Percentiles rank a stretch among this genome's conserved stretches.
Conservation (phyloP, 1,284 basidiomycete species). For the Cryptococcus hybrid region DNA sequence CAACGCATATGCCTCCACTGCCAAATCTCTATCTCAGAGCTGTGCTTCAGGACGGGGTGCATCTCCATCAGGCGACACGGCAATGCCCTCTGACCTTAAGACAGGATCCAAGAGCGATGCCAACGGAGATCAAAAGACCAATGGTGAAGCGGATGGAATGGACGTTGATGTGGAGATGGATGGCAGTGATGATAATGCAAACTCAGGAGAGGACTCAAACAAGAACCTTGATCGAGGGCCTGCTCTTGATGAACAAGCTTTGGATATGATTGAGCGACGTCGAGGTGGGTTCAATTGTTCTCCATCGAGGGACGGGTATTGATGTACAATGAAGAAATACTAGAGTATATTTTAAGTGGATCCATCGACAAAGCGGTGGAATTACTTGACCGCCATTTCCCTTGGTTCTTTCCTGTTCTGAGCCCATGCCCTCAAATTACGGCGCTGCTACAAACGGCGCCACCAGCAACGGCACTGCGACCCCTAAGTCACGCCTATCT, state of each 20-base stretch:
- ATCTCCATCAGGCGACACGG: neutral
- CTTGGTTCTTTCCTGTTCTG: conserved; percentile 20
- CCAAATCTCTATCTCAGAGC: conserved; percentile 19
- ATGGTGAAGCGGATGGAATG: neutral
- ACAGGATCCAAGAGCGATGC: neutral
- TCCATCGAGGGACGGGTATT: neutral
- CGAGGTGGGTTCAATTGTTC: conserved; percentile 25
- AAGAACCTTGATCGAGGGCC: neutral
- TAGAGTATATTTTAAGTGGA: conserved; percentile 42
- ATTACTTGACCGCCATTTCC: conserved; percentile 36
- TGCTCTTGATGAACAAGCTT: conserved; percentile 8
- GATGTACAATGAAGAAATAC: conserved; percentile 24
- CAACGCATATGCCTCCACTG: conserved; percentile 37
- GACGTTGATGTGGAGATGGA: conserved; percentile 6
- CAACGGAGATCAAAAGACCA: neutral
- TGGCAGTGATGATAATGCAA: neutral
- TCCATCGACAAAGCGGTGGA: conserved; percentile 37
- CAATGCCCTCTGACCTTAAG: neutral
- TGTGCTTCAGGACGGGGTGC: neutral
- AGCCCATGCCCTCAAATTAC: neutral
- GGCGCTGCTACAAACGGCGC: neutral
- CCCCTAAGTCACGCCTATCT: neutral
- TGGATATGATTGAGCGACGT: conserved; percentile 33
- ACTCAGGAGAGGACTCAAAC: neutral
- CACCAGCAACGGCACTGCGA: neutral